Evolutionary conservation across 139 green algal genomes (phyloP).

Genomic region (Trebouxia sp.): DNA sequence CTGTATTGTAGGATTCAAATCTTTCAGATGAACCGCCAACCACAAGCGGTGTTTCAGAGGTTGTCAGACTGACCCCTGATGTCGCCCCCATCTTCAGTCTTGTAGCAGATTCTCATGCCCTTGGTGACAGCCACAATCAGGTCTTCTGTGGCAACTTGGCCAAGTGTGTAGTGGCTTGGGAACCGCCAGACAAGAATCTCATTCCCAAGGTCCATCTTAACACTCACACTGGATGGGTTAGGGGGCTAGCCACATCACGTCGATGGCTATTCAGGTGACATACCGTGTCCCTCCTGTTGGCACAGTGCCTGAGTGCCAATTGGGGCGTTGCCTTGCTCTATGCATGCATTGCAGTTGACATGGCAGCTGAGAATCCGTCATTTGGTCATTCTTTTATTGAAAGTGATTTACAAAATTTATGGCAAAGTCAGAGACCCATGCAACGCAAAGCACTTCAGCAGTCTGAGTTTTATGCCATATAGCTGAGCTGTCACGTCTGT

Average conservation of each 20-base stretch:
- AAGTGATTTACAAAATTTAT: too few relatives aligned
- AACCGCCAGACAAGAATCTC: constrained; percentile 42
- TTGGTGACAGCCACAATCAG: constrained; percentile 35
- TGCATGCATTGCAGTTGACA: too few relatives aligned
- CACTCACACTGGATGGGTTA: constrained; percentile 74
- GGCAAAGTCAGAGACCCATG: too few relatives aligned
- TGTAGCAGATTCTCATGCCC: constrained; percentile 26
- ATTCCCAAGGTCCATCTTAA: constrained; percentile 52
- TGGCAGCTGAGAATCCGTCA: too few relatives aligned
- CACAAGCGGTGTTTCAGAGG: not conserved
- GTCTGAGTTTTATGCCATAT: too few relatives aligned
- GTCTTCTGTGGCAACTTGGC: constrained; percentile 63
- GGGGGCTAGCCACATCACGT: constrained; percentile 52
- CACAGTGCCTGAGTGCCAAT: too few relatives aligned
- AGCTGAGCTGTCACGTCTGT: too few relatives aligned
- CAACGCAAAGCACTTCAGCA: too few relatives aligned
- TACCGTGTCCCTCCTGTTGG: not conserved
- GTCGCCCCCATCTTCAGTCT: constrained; percentile 59
- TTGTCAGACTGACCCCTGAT: constrained; percentile 32
- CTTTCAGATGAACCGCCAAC: not conserved
- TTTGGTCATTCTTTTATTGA: too few relatives aligned
- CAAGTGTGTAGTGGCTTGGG: constrained; percentile 63
- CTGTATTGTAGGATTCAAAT: not conserved
- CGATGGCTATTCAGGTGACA: constrained; percentile 66
- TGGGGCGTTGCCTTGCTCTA: too few relatives aligned